Evolutionary conservation across 2,329 filamentous ascomycete species (phyloP).

Genomic region (Calonectria pseudoturangicola): DNA sequence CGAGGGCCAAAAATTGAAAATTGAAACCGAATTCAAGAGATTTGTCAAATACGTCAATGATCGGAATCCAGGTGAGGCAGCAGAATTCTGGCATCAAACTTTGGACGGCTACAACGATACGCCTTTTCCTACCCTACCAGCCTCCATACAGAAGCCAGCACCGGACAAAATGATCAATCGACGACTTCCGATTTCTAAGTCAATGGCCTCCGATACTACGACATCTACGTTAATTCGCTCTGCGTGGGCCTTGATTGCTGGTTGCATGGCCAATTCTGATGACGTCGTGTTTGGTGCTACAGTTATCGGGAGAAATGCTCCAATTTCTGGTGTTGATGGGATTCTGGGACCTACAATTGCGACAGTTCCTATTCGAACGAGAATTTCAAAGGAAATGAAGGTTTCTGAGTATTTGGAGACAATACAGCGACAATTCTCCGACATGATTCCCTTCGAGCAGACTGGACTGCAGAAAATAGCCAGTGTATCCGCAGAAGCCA

Average conservation of each 20-base stretch:
- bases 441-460: background rate
- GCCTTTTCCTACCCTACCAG: slow-evolving; percentile 34
- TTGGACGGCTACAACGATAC: slow-evolving; percentile 20
- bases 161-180: slow-evolving; percentile 13
- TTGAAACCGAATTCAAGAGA: background rate
- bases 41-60: background rate
- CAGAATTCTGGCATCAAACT: slow-evolving; percentile 28
- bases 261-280: slow-evolving; percentile 2
- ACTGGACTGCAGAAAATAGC: background rate
- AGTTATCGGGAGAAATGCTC: background rate
- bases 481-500: background rate
- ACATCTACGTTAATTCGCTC: background rate
- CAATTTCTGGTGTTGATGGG: background rate
- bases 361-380: background rate
- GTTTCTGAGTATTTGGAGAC: background rate
- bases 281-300: slow-evolving; percentile 4
- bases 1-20: background rate
- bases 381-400: background rate
- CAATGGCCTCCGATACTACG: background rate
- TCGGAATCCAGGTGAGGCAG: background rate
- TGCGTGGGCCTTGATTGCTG: background rate
- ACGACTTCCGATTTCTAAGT: background rate
- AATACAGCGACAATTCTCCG: background rate
- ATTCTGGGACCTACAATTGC: background rate
- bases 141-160: slow-evolving; percentile 19